Evolutionary conservation across 1,139 yeast species (phyloP), one percentile per base, ranked within the genome.

Genomic region (Ogataea hybrid): DNA sequence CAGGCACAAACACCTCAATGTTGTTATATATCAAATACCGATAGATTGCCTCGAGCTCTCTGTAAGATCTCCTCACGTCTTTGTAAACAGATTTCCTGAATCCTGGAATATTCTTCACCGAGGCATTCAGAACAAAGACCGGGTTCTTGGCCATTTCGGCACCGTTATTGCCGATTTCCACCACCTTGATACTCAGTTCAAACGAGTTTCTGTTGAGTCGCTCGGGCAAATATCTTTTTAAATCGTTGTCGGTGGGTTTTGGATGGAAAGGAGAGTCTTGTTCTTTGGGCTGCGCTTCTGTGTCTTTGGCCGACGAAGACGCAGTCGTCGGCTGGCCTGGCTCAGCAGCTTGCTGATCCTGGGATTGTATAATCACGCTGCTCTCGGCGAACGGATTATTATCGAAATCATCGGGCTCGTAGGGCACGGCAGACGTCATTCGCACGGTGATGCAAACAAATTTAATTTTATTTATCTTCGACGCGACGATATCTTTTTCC

Each of bases 1-100:
- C 81, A 0, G 98, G 97, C 4, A 94, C 92, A 65, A 92, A 89
- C 47, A 94, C 90, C 62, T 92, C 98, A 25, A 94, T 81, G 54
- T 88, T 84, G 30, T 95, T 85, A 17, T 83, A 79, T 46, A 81
- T 78, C 51, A 90, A 69, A 59, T 84, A 92, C 54, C 80, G 81
- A 65, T 86, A 87, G 57, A 94, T 79, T 52, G 80, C 78, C 33
- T 75, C 77, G 50, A 89, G 72, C 61, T 92, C 99, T 47, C 75
- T 75, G 57, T 78, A 86, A 0, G 96, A 84, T 44, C 97, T 76
- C 50, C 96, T 78, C 17, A 92, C 69, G 45, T 84, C 92, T 45
- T 81, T 79, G 61, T 85, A 90, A 5, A 67, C 63, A 7, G 77
- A 67, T 47, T 86, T 89, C 44, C 97, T 73, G 62, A 80, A 92